Base-by-base conservation (phyloP, 2,329 filamentous ascomycete genomes). In the Tolypocladium tundrense region DNA sequence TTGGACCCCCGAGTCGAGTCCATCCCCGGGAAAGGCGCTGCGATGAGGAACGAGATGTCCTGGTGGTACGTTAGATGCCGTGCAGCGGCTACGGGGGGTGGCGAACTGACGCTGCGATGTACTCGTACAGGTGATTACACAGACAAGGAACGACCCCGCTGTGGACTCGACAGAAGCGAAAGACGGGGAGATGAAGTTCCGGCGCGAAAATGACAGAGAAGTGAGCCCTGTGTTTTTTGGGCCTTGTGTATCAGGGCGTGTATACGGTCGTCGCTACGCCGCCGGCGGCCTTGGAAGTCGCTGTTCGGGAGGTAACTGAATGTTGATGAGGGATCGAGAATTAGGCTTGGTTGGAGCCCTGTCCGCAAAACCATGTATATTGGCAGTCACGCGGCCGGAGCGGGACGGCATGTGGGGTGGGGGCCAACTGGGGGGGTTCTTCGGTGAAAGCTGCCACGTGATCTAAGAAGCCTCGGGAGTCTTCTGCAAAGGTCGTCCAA, bases 1-100 rank as follows among this genome's bases (percentile, higher is more conserved):
- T 39, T 56, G 8, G 51, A 39, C 39, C 57, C 57, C 55, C 56
- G 56, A 43, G 41, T 43, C 27, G 60, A 56, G 42, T 64, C 61
- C 62, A 63, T 64, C 39, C n/a, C 50, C 24, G 8, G 24, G 39
- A n/a, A 37, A 54, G 24, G 19, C 24, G 31, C 21, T 24, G 27
- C 8, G 31, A 37, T 13, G 31, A 51, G 31, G 19, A 52, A 52
- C 48, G n/a, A 52, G 33, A 37, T 52, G 48, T 4, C 31, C 48
- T 52, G 31, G 19, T 21, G 10, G 10, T 35, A 35, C 31, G 48
- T 52, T 37, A 52, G 48, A 37, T 5, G 19, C 19, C 31, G 6
- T 11, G 19, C 19, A 7, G 21, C 19, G 31, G 48, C 7, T 10
- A 4, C 19, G n/a, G 27, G n/a, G 13, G 27, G 40, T n/a, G 37